Evolutionary conservation across 345 rosid genomes (phyloP).

Genomic region (Ceriops tagal): DNA sequence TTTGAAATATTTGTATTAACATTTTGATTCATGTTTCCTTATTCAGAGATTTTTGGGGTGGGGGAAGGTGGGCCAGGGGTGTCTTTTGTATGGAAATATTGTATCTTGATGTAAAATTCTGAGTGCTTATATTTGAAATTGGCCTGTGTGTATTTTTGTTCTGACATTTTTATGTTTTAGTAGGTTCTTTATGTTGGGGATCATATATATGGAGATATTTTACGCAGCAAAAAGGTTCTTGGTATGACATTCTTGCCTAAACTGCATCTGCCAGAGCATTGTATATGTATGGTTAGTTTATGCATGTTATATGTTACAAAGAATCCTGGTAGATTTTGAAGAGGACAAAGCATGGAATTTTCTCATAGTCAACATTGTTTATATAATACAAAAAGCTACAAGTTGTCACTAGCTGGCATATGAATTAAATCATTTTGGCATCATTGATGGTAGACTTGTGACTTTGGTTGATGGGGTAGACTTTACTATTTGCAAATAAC

Average conservation of each 20-base stretch:
- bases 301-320: too few relatives aligned
- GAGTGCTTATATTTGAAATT: not conserved
- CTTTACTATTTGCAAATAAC: too few relatives aligned
- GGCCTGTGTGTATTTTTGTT: not conserved
- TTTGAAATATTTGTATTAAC: too few relatives aligned
- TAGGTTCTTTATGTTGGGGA: constrained; percentile 98
- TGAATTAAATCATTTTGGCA: too few relatives aligned
- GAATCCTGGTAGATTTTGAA: not conserved
- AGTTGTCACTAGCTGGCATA: too few relatives aligned
- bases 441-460: not conserved
- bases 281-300: constrained; percentile 5
- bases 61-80: not conserved
- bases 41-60: too few relatives aligned
- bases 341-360: not conserved
- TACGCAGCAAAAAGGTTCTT: constrained; percentile 93
- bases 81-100: not conserved
- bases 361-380: not conserved
- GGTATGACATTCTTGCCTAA: constrained; percentile 42
- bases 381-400: too few relatives aligned
- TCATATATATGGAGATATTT: constrained; percentile 95
- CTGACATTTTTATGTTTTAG: constrained; percentile 16
- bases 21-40: too few relatives aligned
- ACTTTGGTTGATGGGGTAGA: too few relatives aligned
- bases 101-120: not conserved
- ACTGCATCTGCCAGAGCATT: not conserved